Percentiles rank a stretch among this genome's conserved stretches.
These are phyloP conservation scores for Vachellia pachyceras DNA, from an alignment of 306 rosid species.

Conservation along the genomic window DNA sequence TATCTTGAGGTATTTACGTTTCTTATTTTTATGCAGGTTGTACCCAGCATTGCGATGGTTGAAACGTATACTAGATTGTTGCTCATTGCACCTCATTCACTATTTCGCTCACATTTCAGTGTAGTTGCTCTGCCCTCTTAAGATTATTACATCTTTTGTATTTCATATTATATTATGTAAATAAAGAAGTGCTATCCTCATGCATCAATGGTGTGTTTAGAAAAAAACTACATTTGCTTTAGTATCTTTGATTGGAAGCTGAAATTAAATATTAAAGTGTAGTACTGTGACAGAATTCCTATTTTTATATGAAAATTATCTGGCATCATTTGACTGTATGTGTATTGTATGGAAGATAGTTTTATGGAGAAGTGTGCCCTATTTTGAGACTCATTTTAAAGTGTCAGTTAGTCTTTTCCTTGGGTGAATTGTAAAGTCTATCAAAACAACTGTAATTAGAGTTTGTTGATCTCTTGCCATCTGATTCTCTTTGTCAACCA, in stretches of 20 bases:
- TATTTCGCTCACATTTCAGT: constrained; percentile 90
- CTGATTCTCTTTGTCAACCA: constrained; percentile 32
- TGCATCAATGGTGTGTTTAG: constrained; percentile 13
- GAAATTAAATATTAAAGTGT: constrained; percentile 24
- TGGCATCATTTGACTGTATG: not conserved
- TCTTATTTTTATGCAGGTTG: constrained; percentile 61
- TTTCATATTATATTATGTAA: constrained; percentile 18
- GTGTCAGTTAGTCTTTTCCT: constrained; percentile 21
- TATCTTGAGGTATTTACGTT: constrained; percentile 22
- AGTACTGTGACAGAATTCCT: constrained; percentile 15
- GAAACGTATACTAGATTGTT: constrained; percentile 90
- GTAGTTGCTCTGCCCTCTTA: constrained; percentile 52
- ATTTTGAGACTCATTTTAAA: not conserved
- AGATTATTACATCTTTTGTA: constrained; percentile 22
- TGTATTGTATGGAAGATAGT: constrained; percentile 7
- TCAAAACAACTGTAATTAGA: constrained; percentile 3
- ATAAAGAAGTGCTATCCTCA: constrained; percentile 16
- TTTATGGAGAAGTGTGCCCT: constrained; percentile 23
- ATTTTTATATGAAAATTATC: constrained; percentile 13
- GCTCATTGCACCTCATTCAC: constrained; percentile 86
- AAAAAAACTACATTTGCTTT: constrained; percentile 24
- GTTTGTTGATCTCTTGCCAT: constrained; percentile 26
- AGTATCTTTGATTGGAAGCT: constrained; percentile 31
- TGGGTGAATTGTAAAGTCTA: constrained; percentile 20
- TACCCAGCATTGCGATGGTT: constrained; percentile 96